Evolutionary conservation across 1,139 yeast genomes (phyloP).

Genomic region (Zhuliangozyma parablackwelliae): DNA sequence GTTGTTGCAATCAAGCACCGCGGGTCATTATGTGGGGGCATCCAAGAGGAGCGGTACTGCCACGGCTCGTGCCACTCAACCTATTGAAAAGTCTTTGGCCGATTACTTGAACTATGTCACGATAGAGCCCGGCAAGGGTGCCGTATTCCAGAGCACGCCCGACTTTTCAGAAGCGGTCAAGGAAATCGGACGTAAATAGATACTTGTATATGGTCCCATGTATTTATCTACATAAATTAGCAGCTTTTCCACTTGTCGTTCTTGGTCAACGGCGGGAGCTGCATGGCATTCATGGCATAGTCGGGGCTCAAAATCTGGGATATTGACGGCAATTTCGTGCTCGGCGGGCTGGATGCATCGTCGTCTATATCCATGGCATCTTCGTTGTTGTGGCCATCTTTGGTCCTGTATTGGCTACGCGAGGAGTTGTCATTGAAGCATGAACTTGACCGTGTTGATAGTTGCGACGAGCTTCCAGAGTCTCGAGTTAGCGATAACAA

Average conservation of each 20-base stretch:
- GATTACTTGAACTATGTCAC: constrained; percentile 47
- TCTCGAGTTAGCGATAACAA: constrained; percentile 4
- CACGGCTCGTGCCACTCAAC: background rate
- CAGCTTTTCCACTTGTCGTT: too few relatives aligned
- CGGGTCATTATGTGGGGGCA: constrained; percentile 7
- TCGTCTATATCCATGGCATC: constrained; percentile 1
- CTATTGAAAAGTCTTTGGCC: constrained; percentile 14
- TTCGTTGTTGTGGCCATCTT: background rate
- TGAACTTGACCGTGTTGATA: constrained; percentile 4
- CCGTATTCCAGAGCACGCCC: constrained; percentile 39
- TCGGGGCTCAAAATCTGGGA: constrained; percentile 7
- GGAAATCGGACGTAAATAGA: too few relatives aligned
- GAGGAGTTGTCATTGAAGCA: too few relatives aligned
- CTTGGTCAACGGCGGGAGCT: too few relatives aligned
- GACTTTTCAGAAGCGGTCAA: constrained; percentile 36
- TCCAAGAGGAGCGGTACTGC: background rate
- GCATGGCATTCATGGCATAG: too few relatives aligned
- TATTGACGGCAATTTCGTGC: constrained; percentile 10
- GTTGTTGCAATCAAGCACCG: constrained; percentile 39
- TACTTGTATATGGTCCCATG: too few relatives aligned
- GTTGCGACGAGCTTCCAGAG: constrained; percentile 3
- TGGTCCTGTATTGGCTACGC: too few relatives aligned
- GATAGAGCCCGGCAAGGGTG: constrained; percentile 34
- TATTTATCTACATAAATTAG: too few relatives aligned
- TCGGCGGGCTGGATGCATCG: background rate